phyloP scores from a whole-genome alignment of 1,284 basidiomycete species.

The Cutaneotrichosporon mucoides region DNA sequence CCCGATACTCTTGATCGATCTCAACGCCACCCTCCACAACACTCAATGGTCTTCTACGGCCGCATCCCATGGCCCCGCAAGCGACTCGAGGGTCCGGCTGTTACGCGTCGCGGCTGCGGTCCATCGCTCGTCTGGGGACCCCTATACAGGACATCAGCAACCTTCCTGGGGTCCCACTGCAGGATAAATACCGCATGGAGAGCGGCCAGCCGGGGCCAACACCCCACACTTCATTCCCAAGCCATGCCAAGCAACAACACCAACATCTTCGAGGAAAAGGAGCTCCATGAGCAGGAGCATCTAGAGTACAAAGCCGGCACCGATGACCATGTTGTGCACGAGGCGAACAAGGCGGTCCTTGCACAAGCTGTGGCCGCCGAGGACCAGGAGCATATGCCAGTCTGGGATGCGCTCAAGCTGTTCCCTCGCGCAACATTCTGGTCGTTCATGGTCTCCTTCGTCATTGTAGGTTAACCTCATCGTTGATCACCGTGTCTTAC shows the following conservation, averaged over 20 bases:
- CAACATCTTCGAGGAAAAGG: not conserved
- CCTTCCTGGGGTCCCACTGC: too few species aligned
- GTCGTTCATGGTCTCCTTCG: slow-evolving; percentile 13
- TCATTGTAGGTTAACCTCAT: not conserved
- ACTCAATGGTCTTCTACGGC: too few species aligned
- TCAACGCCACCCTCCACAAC: too few species aligned
- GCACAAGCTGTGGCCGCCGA: slow-evolving; percentile 12
- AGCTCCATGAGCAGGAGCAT: not conserved
- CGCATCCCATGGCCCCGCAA: too few species aligned
- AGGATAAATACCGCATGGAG: not conserved
- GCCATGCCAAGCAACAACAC: not conserved
- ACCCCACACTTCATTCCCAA: not conserved
- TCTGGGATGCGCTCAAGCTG: slow-evolving; percentile 1
- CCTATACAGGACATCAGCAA: not conserved
- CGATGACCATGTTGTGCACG: not conserved
- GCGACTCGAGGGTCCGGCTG: too few species aligned
- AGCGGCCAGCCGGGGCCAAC: not conserved
- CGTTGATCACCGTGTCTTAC: slow-evolving; percentile 13
- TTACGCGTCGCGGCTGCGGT: too few species aligned
- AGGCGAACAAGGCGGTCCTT: not conserved
- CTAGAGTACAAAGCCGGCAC: slow-evolving; percentile 1
- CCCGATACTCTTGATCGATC: too few species aligned
- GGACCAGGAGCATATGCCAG: slow-evolving; percentile 1
- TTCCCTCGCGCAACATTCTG: slow-evolving; percentile 15
- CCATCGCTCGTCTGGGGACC: too few species aligned